phyloP scores from a whole-genome alignment of 805 yeast genomes.

The Hemisphaericaspora nanyangensis region DNA sequence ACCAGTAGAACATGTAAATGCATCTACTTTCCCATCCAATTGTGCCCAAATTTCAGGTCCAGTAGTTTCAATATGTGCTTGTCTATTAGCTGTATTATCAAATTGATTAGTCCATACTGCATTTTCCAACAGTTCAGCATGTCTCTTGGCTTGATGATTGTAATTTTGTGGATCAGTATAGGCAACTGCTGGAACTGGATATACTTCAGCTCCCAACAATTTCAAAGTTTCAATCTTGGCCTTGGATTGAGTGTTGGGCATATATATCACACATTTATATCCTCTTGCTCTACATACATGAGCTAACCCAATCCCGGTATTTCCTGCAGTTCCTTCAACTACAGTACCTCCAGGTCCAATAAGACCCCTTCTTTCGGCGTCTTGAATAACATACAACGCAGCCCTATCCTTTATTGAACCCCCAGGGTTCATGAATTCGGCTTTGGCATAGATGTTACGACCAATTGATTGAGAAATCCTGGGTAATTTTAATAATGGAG shows the following conservation, averaged over 20 bases:
- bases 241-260: conserved; percentile 88
- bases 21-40: conserved; percentile 71
- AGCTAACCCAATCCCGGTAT: conserved; percentile 92
- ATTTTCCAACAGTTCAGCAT: conserved; percentile 69
- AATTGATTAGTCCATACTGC: conserved; percentile 94
- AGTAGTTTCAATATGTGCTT: conserved; percentile 83
- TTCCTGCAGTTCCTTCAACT: conserved; percentile 93
- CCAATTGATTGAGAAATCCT: conserved; percentile 23
- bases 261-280: conserved; percentile 79
- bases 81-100: conserved; percentile 83
- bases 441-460: conserved; percentile 69
- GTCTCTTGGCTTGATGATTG: conserved; percentile 83
- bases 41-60: conserved; percentile 94
- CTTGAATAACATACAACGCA: conserved; percentile 69
- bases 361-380: conserved; percentile 68
- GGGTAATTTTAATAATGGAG: conserved; percentile 60
- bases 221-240: conserved; percentile 71
- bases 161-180: conserved; percentile 78
- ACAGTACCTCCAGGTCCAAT: conserved; percentile 78
- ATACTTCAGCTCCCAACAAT: conserved; percentile 78
- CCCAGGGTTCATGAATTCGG: conserved; percentile 92
- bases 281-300: conserved; percentile 77
- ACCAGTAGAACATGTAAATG: conserved; percentile 87
- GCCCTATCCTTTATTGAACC: conserved; percentile 92
- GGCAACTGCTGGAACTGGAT: conserved; percentile 87